Percentiles rank a stretch among this genome's conserved stretches.
phyloP scores from a whole-genome alignment of 805 yeast species.

The Saccharomycopsis vini region DNA sequence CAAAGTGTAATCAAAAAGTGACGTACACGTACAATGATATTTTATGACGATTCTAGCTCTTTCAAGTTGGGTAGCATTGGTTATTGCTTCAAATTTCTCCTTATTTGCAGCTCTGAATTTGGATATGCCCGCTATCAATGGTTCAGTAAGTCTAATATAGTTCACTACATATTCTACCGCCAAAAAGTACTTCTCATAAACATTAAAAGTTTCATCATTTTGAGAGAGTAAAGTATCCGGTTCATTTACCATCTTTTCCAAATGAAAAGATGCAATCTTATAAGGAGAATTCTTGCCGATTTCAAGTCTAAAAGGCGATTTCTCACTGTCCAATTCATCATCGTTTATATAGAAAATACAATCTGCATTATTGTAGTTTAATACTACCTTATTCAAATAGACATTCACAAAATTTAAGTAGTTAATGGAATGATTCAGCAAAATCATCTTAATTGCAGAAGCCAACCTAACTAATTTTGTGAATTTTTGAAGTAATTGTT shows the following conservation, averaged over 20 bases:
- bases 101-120: constrained; percentile 2
- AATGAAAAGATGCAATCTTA: background rate
- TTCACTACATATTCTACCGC: constrained; percentile 1
- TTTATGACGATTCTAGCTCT: constrained; percentile 4
- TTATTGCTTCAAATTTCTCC: background rate
- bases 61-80: constrained; percentile 1
- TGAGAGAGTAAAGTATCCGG: no score
- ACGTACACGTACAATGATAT: constrained; percentile 9
- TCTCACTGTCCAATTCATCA: background rate
- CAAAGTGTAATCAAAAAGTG: constrained; percentile 8
- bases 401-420: constrained; percentile 7
- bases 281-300: constrained; percentile 1
- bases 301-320: background rate
- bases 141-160: constrained; percentile 8
- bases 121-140: constrained; percentile 5
- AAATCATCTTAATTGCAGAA: background rate
- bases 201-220: background rate
- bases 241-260: constrained; percentile 4
- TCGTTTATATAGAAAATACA: constrained; percentile 6
- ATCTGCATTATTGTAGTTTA: background rate
- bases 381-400: constrained; percentile 5
- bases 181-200: no score
- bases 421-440: background rate
- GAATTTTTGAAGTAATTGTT: constrained; percentile 4
- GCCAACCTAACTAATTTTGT: constrained; percentile 5